Base-by-base conservation (phyloP, 495 filamentous ascomycete genomes). In the Beverwykella pulmonaria region DNA sequence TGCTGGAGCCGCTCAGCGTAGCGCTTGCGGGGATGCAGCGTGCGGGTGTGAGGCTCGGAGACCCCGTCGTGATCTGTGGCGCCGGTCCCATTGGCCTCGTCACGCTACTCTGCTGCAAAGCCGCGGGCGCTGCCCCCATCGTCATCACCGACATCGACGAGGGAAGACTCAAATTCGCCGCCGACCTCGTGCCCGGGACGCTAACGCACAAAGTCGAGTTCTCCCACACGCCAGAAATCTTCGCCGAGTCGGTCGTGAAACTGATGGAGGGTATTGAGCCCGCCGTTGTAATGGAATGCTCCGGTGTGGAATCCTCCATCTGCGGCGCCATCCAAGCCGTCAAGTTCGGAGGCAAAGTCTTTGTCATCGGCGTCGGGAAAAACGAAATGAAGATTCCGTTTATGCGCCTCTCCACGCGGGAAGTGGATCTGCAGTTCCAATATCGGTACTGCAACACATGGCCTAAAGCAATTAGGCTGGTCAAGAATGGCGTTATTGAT, bases 391-490 rank as follows among this genome's bases (percentile, higher is more conserved):
- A 86, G 73, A 88, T 96, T 67, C 92, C 92, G 39, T 97, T 96
- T 78, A 96, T 96, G 92, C 82, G 91, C 67, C 81, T 91, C 30
- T 92, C 89, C 72, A 93, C 92, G 15, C 84, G 91, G 72, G 93
- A 98, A 80, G 87, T 98, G 71, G 93, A 97, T 76, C 78, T 98
- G 60, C 90, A 93, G 79, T 95, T 96, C 79, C 93, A 97, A 82
- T 97, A 98, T 79, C 86, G 93, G 58, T 97, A 97, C 80, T 83
- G 82, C 79, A 98, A 97, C 81, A 96, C 90, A 50, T 98, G 93
- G 93, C 93, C 93, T 52, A 82, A 89, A 55, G 93, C 93, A 47
- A 97, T 98, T 64, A 86, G 93, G 53, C 80, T 98, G 53, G 84
- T 97, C 19, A 85, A 89, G 80, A 90, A 88, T 71, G 90, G 90